Percentiles rank a stretch among this genome's conserved stretches.
phyloP scores from a whole-genome alignment of 75 land plant species.

The Picea sitchensis region DNA sequence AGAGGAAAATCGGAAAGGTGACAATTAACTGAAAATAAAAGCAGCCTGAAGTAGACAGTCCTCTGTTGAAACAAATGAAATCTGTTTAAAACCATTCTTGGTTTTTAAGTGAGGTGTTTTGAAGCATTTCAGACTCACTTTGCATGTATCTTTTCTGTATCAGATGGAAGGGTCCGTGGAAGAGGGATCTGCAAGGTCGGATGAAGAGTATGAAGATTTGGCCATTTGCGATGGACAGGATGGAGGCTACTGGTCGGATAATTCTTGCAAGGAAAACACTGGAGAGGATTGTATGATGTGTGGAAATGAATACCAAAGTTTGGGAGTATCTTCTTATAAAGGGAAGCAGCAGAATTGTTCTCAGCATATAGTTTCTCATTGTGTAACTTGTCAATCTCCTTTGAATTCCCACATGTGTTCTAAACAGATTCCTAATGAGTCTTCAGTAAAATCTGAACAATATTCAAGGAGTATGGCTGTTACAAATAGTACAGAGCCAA shows the following conservation, averaged over 20 bases:
- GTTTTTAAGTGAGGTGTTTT: background rate
- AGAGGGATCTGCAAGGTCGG: slow-evolving; percentile 38
- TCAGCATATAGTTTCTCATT: too few species aligned
- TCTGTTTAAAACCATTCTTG: background rate
- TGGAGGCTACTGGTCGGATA: slow-evolving; percentile 14
- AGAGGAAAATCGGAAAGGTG: background rate
- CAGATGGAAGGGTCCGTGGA: slow-evolving; percentile 48
- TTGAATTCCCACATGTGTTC: background rate
- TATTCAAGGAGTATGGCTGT: background rate
- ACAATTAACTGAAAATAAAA: background rate
- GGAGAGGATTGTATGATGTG: background rate
- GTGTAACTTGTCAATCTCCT: too few species aligned
- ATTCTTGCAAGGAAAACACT: background rate
- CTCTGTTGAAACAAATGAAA: too few species aligned
- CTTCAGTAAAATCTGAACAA: background rate
- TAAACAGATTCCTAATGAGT: background rate
- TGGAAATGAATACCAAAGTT: background rate
- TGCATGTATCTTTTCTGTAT: background rate
- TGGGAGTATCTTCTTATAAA: background rate
- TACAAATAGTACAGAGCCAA: background rate
- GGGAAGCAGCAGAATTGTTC: background rate
- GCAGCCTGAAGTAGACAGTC: background rate
- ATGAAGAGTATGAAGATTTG: slow-evolving; percentile 27
- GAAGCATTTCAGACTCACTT: background rate
- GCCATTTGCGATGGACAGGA: slow-evolving; percentile 2